Evolutionary conservation across 305 asterid genomes (phyloP).

Genomic region (Fraxinus sp.): DNA sequence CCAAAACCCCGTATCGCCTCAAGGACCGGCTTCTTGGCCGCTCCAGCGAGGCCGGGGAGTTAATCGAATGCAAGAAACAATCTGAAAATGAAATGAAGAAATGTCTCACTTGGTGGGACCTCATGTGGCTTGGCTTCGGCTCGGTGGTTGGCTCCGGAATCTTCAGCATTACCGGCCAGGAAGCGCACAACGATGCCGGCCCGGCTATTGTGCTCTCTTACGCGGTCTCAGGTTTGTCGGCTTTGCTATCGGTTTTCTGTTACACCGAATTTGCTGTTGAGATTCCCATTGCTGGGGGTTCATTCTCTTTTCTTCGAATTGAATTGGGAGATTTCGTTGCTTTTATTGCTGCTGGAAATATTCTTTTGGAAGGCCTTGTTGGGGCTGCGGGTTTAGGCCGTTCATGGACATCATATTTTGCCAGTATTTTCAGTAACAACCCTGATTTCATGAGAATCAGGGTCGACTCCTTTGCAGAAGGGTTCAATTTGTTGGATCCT

Average conservation of each 20-base stretch:
- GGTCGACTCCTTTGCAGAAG: constrained; percentile 59
- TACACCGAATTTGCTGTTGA: constrained; percentile 95
- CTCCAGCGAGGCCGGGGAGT: constrained; percentile 61
- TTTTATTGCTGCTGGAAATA: constrained; percentile 84
- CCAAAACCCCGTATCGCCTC: constrained; percentile 68
- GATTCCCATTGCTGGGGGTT: constrained; percentile 92
- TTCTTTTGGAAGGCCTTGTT: constrained; percentile 73
- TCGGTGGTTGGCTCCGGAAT: constrained; percentile 94
- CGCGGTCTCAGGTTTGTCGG: constrained; percentile 81
- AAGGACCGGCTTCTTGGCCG: constrained; percentile 72
- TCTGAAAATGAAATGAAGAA: constrained; percentile 70
- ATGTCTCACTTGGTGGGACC: constrained; percentile 95
- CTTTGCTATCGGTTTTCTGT: constrained; percentile 79
- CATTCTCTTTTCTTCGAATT: constrained; percentile 79
- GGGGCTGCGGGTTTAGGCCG: constrained; percentile 98
- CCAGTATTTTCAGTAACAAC: constrained; percentile 53
- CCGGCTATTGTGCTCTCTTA: constrained; percentile 81
- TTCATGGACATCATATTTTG: constrained; percentile 84
- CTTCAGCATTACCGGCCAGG: constrained; percentile 88
- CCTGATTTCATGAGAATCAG: constrained; percentile 61
- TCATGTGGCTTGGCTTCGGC: constrained; percentile 89
- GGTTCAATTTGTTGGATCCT: constrained; percentile 84
- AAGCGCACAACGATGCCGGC: constrained; percentile 66
- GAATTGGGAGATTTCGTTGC: constrained; percentile 94
- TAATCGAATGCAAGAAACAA: constrained; percentile 51